Percentiles rank a stretch among this genome's conserved stretches.
Evolutionary conservation across 2,329 filamentous ascomycete genomes (phyloP).

Genomic region (Gaeumannomyces tritici): DNA sequence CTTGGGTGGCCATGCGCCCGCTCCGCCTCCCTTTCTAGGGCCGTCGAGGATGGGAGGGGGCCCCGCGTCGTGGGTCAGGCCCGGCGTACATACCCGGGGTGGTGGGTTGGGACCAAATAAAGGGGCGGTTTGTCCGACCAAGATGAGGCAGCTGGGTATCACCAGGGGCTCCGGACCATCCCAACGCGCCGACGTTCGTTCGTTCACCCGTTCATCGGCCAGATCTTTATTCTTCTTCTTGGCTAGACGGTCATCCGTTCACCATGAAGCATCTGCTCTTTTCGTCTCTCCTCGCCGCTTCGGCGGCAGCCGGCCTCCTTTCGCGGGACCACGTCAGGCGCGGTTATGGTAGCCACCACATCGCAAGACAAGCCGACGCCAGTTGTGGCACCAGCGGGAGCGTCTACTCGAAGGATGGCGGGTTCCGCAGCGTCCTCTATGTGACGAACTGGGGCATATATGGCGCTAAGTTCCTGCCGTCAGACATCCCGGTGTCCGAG

Average conservation of each 20-base stretch:
- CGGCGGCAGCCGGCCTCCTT: not conserved
- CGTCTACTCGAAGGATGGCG: not conserved
- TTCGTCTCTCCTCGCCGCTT: not conserved
- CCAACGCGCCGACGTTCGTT: not conserved
- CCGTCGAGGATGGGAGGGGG: too few relatives aligned
- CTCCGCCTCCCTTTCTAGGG: not conserved
- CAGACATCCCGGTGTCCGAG: slow-evolving; percentile 55
- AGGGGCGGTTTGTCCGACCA: not conserved
- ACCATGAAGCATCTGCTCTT: not conserved
- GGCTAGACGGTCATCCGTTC: not conserved
- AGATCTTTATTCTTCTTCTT: not conserved
- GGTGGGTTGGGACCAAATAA: not conserved
- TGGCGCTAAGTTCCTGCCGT: slow-evolving; percentile 45
- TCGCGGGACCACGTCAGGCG: not conserved
- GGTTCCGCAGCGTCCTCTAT: slow-evolving; percentile 1
- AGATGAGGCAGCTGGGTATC: not conserved
- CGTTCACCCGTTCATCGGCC: not conserved
- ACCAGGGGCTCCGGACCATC: not conserved
- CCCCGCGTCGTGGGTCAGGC: too few relatives aligned
- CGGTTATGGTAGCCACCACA: too few relatives aligned
- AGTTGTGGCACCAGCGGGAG: not conserved
- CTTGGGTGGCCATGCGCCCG: not conserved
- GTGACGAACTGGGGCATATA: slow-evolving; percentile 23
- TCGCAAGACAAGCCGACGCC: not conserved
- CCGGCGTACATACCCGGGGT: not conserved